Conservation (phyloP, 495 filamentous ascomycete genomes). For the Neurospora sp. region DNA sequence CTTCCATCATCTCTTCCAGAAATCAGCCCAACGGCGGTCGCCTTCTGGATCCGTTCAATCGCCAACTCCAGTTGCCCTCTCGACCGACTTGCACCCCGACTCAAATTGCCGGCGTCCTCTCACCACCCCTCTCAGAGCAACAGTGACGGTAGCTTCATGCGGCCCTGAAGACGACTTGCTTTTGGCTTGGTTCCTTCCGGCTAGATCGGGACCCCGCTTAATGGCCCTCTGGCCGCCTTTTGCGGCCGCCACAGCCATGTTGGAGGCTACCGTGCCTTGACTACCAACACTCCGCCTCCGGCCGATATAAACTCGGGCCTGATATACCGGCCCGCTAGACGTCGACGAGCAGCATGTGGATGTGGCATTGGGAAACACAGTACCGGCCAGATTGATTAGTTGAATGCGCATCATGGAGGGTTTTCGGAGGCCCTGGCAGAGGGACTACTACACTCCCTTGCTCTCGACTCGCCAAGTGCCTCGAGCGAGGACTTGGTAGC, state of each 20-base stretch:
- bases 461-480: background rate
- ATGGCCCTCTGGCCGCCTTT: background rate
- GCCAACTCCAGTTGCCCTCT: background rate
- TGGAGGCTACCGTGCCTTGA: background rate
- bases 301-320: background rate
- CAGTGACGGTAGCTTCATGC: background rate
- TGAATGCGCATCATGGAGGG: background rate
- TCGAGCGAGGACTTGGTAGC: background rate
- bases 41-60: background rate
- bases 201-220: background rate
- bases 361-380: background rate
- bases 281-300: background rate
- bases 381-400: background rate
- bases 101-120: background rate
- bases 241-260: background rate
- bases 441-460: background rate
- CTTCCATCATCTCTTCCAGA: background rate
- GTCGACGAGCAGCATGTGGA: background rate
- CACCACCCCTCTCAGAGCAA: background rate
- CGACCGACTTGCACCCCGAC: background rate
- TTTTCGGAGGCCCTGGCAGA: background rate
- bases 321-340: background rate
- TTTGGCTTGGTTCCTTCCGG: background rate
- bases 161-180: background rate
- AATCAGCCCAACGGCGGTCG: background rate